Base-by-base conservation (phyloP, 148 eudicot genomes). In the Limonium bicolor region DNA sequence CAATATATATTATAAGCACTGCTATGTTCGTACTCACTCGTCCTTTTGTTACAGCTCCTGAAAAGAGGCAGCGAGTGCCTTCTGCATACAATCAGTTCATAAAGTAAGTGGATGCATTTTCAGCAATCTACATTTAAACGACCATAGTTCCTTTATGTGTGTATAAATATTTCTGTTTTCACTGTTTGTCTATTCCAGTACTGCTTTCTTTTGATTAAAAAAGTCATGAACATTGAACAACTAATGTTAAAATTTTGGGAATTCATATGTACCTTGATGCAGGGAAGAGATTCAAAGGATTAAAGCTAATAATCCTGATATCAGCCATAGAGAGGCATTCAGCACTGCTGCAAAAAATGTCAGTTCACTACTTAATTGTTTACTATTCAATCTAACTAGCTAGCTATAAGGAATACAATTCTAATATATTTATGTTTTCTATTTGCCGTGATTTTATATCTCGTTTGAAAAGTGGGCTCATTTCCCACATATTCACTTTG, bases 11-110 rank as follows among this genome's bases (percentile, higher is more conserved):
- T n/a, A n/a, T n/a, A n/a, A n/a, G n/a, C n/a, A 36, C 41, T 36
- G 5, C 19, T 12, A 7, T 39, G 23, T 14, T 19, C 48, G 13
- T 42, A 12, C 26, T 42, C 15, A 1, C 6, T 43, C 9, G 24
- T 14, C 27, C 12, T 43, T n/a, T 24, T 29, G 13, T 29, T 46
- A 1, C 15, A 46, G 51, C 51, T 46, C 51, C 51, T 2, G 51
- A 46, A 36, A 46, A 46, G 36, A 46, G 51, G 36, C 51, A 46
- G 36, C 12, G 51, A 0, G 51, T 46, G 0, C 51, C 51, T 15
- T 46, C 51, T 15, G 51, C 51, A 27, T 46, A 46, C 27, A 46
- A 46, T 29, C 51, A 29, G 51, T 46, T 46, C 36, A 46, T 46
- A 1, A 46, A 46, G 51, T 46, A 29, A 46, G 36, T 16, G 16